Evolutionary conservation across 2,329 filamentous ascomycete genomes (phyloP).

Genomic region (Dothiorella sarmentorum): DNA sequence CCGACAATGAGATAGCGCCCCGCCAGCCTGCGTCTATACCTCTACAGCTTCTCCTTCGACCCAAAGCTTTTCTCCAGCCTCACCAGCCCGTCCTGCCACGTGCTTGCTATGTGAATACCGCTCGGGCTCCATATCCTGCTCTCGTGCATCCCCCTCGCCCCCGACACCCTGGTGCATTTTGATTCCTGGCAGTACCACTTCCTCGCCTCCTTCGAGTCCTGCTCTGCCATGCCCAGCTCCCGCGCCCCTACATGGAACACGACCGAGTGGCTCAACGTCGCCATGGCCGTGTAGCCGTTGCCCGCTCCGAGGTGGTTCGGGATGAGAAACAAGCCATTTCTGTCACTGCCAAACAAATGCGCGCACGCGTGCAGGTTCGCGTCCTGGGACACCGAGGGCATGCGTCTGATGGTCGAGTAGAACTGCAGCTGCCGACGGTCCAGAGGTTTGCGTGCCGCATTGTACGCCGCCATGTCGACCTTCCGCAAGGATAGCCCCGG

Average conservation of each 20-base stretch:
- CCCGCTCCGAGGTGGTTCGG: constrained; percentile 41
- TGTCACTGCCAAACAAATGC: constrained; percentile 56
- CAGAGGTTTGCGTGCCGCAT: constrained; percentile 35
- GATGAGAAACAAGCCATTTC: constrained; percentile 53
- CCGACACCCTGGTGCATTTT: constrained; percentile 26
- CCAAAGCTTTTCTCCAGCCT: constrained; percentile 22
- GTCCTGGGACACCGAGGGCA: constrained; percentile 26
- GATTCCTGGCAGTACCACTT: constrained; percentile 36
- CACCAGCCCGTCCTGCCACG: constrained; percentile 33
- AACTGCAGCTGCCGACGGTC: constrained; percentile 36
- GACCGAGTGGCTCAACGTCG: constrained; percentile 32
- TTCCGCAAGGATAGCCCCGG: constrained; percentile 49
- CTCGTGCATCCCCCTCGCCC: constrained; percentile 28
- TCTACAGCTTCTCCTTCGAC: constrained; percentile 1
- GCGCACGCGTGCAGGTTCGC: constrained; percentile 56
- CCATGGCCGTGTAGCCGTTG: constrained; percentile 30
- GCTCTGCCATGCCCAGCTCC: constrained; percentile 27
- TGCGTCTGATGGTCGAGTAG: constrained; percentile 33
- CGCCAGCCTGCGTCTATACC: no score
- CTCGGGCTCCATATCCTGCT: constrained; percentile 31
- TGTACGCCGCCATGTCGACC: constrained; percentile 52
- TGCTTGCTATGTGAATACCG: constrained; percentile 32
- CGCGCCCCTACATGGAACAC: constrained; percentile 32
- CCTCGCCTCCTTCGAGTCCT: constrained; percentile 26
- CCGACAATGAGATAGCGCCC: constrained; percentile 2